These are phyloP conservation scores for Arthrobotrys megalospora DNA, from an alignment of 2,329 filamentous ascomycete species.

Conservation along the genomic window DNA sequence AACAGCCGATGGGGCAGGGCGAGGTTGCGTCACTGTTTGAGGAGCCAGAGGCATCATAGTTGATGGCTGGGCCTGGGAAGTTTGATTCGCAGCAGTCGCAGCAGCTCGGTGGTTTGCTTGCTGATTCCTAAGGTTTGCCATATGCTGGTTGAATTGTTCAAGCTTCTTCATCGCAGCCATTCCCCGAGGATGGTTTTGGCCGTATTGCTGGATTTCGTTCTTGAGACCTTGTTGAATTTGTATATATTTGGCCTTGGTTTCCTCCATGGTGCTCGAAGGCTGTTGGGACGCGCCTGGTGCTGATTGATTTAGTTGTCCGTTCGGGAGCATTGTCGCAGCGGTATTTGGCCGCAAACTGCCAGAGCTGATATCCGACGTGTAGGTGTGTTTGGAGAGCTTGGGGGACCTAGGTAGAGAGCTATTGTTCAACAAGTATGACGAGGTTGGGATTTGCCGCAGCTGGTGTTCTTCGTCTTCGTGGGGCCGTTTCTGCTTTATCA, in stretches of 20 bases:
- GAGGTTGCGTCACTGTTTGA: slow-evolving; percentile 23
- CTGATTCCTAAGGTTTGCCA: slow-evolving; percentile 50
- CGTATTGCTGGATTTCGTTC: slow-evolving; percentile 49
- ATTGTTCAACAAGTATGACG: slow-evolving; percentile 1
- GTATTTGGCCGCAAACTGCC: not conserved
- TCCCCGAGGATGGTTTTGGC: slow-evolving; percentile 48
- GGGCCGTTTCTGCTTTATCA: slow-evolving; percentile 58
- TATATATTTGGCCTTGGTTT: slow-evolving; percentile 55
- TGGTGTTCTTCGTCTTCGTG: slow-evolving; percentile 47
- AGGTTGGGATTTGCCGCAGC: slow-evolving; percentile 5
- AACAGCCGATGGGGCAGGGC: slow-evolving; percentile 13
- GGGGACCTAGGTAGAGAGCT: slow-evolving; percentile 24
- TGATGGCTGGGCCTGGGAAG: slow-evolving; percentile 9
- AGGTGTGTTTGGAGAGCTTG: slow-evolving; percentile 28
- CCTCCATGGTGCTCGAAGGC: slow-evolving; percentile 49
- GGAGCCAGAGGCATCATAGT: slow-evolving; percentile 21
- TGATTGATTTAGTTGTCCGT: slow-evolving; percentile 35
- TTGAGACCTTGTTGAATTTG: slow-evolving; percentile 55
- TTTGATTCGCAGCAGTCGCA: slow-evolving; percentile 29
- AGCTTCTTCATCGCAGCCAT: slow-evolving; percentile 53
- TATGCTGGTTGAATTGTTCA: slow-evolving; percentile 58
- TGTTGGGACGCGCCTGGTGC: slow-evolving; percentile 27
- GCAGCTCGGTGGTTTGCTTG: slow-evolving; percentile 47
- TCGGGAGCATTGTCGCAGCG: slow-evolving; percentile 34
- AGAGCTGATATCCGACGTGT: slow-evolving; percentile 32